Evolutionary conservation across 2,329 filamentous ascomycete genomes (phyloP), one percentile per base, ranked within the genome.

Genomic region (Akanthomyces lecanii): DNA sequence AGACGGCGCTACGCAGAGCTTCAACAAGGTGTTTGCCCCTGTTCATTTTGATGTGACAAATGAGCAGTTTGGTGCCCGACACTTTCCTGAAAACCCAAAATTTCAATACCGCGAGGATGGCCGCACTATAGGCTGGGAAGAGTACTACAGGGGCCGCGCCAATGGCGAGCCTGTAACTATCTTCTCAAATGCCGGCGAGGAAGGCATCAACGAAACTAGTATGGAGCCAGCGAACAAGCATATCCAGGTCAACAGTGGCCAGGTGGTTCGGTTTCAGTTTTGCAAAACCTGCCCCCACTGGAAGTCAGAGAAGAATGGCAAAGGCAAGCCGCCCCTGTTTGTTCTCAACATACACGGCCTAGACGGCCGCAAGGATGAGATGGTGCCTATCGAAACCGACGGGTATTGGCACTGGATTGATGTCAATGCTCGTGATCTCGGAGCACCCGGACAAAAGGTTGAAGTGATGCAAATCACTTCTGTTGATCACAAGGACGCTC

Each of bases 381-480:
- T 85, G 61, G 76, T 94, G 1, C 85, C 90, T 0, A 85, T 97
- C 61, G 84, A 90, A 56, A 89, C 85, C n/a, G 89, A 94, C 64
- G 90, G 89, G 16, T 89, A 84, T 70, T 87, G 88, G 76, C 96
- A 89, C 85, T 96, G 91, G 86, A 76, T 86, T 1, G 94, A 97
- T 74, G 83, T 97, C 4, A 78, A 82, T 30, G 81, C 85, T 1
- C 75, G 79, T 38, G 83, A 88, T 63, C 76, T 96, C 23, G 91
- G 91, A 1, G 79, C 79, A 0, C 84, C 87, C 0, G 91, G 91
- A 0, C 85, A 92, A 75, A 85, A 82, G 60, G 77, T 94, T 6
- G 82, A 81, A 67, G 75, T 95, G 36, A 84, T 84, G 63, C 84
- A 85, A 23, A 78, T 96, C 44, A 83, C 71, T 12, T 76, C 70